phyloP scores from a whole-genome alignment of 306 rosid genomes.

The Malus sylvestris region DNA sequence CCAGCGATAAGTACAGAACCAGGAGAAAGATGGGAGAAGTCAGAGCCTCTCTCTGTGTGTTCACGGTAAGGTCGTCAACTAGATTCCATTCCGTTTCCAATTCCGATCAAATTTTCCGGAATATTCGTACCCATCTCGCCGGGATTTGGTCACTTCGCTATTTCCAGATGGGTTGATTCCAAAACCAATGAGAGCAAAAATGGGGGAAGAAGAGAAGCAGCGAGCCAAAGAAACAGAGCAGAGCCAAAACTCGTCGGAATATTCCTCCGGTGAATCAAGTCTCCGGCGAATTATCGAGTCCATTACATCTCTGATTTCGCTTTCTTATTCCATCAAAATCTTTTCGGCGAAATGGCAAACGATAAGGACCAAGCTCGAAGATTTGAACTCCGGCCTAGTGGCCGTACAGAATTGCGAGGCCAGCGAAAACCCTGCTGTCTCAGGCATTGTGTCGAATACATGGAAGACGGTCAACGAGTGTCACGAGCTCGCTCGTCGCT shows the following conservation, averaged over 20 bases:
- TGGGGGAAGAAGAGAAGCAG: constrained; percentile 37
- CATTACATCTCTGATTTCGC: constrained; percentile 48
- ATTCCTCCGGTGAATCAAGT: constrained; percentile 16
- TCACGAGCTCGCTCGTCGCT: constrained; percentile 61
- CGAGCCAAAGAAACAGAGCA: constrained; percentile 16
- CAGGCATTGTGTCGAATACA: constrained; percentile 26
- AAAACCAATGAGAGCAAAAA: constrained; percentile 29
- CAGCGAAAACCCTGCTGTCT: constrained; percentile 35
- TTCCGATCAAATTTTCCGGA: constrained; percentile 23
- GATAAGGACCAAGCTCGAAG: constrained; percentile 59
- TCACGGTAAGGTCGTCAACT: constrained; percentile 3
- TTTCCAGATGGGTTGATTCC: constrained; percentile 36
- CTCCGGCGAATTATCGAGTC: constrained; percentile 39
- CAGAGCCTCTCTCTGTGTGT: constrained; percentile 1
- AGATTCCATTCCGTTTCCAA: constrained; percentile 14
- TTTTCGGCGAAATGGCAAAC: constrained; percentile 72
- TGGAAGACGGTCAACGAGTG: constrained; percentile 44
- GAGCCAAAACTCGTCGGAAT: constrained; percentile 22
- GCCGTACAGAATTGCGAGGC: constrained; percentile 57
- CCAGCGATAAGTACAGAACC: constrained; percentile 26
- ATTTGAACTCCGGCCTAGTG: constrained; percentile 45
- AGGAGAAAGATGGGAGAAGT: constrained; percentile 7
- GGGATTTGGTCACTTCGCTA: neutral
- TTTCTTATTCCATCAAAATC: constrained; percentile 57
- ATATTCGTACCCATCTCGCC: constrained; percentile 13